These are phyloP conservation scores for Eimeria necatrix DNA, from an alignment of 169 alveolate genomes.

Conservation along the genomic window DNA sequence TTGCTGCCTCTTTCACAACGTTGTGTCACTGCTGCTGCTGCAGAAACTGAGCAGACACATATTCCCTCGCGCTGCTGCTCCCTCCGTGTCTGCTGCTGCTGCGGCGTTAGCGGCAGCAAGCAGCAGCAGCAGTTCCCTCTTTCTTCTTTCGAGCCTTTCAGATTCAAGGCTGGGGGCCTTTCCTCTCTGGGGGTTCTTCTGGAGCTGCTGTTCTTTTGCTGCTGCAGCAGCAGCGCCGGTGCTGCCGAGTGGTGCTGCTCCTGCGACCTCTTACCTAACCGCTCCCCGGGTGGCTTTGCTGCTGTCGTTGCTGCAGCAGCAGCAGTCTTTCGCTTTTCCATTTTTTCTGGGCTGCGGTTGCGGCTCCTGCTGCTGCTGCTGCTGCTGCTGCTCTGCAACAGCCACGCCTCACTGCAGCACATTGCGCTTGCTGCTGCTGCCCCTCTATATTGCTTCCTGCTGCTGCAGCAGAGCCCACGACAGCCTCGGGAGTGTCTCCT, in stretches of 20 bases:
- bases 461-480: background rate
- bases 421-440: background rate
- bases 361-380: slow-evolving; percentile 20
- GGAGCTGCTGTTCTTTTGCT: slow-evolving; percentile 36
- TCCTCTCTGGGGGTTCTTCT: background rate
- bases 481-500: background rate
- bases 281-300: slow-evolving; percentile 10
- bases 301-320: slow-evolving; percentile 52
- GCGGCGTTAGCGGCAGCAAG: slow-evolving; percentile 57
- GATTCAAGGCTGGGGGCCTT: slow-evolving; percentile 1
- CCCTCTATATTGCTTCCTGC: background rate
- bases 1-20: slow-evolving; percentile 43
- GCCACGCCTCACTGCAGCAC: slow-evolving; percentile 6
- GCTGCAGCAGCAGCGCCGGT: slow-evolving; percentile 36
- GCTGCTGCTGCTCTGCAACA: background rate
- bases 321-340: background rate
- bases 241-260: slow-evolving; percentile 59
- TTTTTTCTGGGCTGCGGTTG: background rate
- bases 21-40: slow-evolving; percentile 56
- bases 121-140: slow-evolving; percentile 44
- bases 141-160: slow-evolving; percentile 9
- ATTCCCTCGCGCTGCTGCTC: background rate
- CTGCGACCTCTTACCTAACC: slow-evolving; percentile 19
- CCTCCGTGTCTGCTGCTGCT: slow-evolving; percentile 73
- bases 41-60: slow-evolving; percentile 56